Percentiles rank a stretch among this genome's conserved stretches.
phyloP scores from a whole-genome alignment of 331 rosid genomes.

The Cydonia oblonga region DNA sequence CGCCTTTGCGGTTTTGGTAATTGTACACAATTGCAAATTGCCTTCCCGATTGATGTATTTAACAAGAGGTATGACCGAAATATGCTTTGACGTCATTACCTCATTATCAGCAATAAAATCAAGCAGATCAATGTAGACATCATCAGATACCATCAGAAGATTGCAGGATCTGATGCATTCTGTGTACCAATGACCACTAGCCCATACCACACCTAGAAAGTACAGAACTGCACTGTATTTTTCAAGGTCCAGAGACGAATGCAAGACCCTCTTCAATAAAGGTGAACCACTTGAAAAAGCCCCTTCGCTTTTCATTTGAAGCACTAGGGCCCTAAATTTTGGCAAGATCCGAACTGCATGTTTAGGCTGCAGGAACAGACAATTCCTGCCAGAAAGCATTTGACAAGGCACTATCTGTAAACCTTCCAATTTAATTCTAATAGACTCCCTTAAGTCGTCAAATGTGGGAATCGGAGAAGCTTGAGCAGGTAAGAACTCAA shows the following conservation, averaged over 20 bases:
- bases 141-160: neutral
- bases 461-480: neutral
- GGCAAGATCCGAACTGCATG: neutral
- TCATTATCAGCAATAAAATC: neutral
- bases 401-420: constrained; percentile 1
- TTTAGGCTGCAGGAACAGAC: neutral
- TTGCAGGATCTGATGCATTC: constrained; percentile 1
- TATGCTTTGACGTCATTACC: neutral
- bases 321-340: neutral
- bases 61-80: neutral
- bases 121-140: constrained; percentile 4
- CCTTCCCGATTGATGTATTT: constrained; percentile 4
- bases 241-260: neutral
- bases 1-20: neutral
- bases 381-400: neutral
- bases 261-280: neutral
- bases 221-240: neutral
- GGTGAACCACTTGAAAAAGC: neutral
- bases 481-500: neutral
- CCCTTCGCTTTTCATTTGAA: neutral
- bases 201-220: neutral
- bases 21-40: neutral
- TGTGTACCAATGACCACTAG: neutral
- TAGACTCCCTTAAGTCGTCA: neutral
- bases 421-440: neutral